Evolutionary conservation across 116 monocot genomes (phyloP), one percentile per base, ranked within the genome.

Genomic region (Posidonia oceanica): DNA sequence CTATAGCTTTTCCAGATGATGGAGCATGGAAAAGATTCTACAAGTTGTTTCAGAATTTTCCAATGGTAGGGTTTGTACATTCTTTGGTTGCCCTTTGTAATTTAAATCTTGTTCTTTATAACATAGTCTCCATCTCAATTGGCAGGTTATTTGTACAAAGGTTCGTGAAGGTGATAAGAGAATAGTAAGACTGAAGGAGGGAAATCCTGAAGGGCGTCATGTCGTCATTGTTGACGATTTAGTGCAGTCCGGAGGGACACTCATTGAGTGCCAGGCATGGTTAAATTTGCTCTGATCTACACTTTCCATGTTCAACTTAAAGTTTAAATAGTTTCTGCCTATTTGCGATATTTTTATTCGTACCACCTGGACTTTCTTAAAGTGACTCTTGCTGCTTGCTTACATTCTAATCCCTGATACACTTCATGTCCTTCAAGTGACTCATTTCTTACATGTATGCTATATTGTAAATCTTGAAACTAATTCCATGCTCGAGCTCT

Each of bases 21-120:
- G 96, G 96, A 61, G 96, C 89, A 37, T 96, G 96, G 96, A 96
- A 96, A 83, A 82, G 89, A 61, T 96, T 96, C 77, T 83, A 91
- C 85, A 96, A 91, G 78, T 82, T 75, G 67, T 64, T 91, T 74
- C 80, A 72, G 51, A 76, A 91, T 74, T 91, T 86, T 74, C 89
- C 89, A 38, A 89, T 87, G 91, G 95, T 88, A 66, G 75, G 84
- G 7, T 29, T 53, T 6, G 54, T 65, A 3, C 5, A 4, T 48
- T 48, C 11, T 54, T 22, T 7, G 12, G 48, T 39, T 57, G 10
- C 12, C 16, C n/a, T 57, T 11, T 57, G 18, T 5, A 58, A 48
- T 10, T 58, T 70, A 36, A 39, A 39, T 18, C 8, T 39, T 39
- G 56, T 54, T 17, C 17, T 36, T 54, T 55, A 15, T 38, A 69